These are phyloP conservation scores for Phialemonium atrogriseum DNA, from an alignment of 2,329 filamentous ascomycete species.

Conservation along the genomic window DNA sequence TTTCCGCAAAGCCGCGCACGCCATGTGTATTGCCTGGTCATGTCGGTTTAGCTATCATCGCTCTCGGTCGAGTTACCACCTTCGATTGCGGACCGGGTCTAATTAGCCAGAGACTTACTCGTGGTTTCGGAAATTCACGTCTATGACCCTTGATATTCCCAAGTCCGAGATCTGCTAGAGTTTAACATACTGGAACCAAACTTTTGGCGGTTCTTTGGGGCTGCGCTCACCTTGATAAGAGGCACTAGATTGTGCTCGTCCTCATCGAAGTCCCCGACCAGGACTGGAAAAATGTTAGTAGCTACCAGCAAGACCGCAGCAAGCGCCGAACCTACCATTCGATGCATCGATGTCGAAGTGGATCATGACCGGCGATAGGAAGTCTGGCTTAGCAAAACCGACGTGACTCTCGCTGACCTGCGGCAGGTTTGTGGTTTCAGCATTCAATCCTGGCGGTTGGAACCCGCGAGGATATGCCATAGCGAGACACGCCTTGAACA, in stretches of 20 bases:
- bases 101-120: neutral
- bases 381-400: neutral
- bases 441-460: conserved; percentile 1
- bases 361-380: conserved; percentile 1
- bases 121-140: neutral
- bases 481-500: conserved; percentile 1
- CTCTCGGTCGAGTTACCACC: too few relatives aligned
- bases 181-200: too few relatives aligned
- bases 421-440: conserved; percentile 2
- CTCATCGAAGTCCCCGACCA: conserved; percentile 8
- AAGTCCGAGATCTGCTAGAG: conserved; percentile 5
- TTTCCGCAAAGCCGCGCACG: conserved; percentile 3
- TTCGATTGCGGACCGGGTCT: neutral
- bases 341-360: conserved; percentile 9
- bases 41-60: too few relatives aligned
- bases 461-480: conserved; percentile 8
- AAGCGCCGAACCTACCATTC: conserved; percentile 3
- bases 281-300: too few relatives aligned
- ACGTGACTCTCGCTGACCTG: conserved; percentile 2
- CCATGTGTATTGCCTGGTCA: conserved; percentile 2
- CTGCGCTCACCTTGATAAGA: too few relatives aligned
- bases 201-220: too few relatives aligned
- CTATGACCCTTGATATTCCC: neutral
- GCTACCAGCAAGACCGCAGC: too few relatives aligned
- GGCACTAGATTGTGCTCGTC: conserved; percentile 6